These are phyloP conservation scores for Aspergillus japonicus DNA, from an alignment of 2,329 filamentous ascomycete genomes.

Conservation along the genomic window DNA sequence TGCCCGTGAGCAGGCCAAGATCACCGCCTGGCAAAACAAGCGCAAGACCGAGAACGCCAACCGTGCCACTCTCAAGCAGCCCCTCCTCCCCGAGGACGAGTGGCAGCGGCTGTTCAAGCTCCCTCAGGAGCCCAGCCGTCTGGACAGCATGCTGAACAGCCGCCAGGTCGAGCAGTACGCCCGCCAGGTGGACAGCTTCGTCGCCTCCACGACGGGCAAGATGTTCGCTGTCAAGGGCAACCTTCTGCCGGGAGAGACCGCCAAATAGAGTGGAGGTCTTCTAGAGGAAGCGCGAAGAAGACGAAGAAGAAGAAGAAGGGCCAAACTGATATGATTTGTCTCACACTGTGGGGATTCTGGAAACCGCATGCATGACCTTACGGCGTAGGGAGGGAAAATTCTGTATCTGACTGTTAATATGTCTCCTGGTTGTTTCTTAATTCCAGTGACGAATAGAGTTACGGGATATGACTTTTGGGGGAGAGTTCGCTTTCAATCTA, in stretches of 20 bases:
- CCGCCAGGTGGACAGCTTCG: constrained; percentile 94
- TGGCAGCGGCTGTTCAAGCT: constrained; percentile 99
- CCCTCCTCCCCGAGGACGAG: constrained; percentile 89
- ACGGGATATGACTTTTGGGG: constrained; percentile 20
- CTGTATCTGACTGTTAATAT: constrained; percentile 41
- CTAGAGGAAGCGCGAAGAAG: constrained; percentile 17
- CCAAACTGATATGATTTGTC: constrained; percentile 14
- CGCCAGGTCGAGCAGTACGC: constrained; percentile 98
- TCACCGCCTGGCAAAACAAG: constrained; percentile 94
- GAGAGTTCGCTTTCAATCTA: not conserved
- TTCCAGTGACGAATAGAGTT: constrained; percentile 32
- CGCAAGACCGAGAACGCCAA: constrained; percentile 92
- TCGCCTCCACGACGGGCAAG: constrained; percentile 86
- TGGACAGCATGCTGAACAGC: constrained; percentile 92
- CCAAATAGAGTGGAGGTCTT: constrained; percentile 30
- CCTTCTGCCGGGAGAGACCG: constrained; percentile 57
- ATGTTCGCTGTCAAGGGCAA: constrained; percentile 92
- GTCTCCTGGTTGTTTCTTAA: constrained; percentile 33
- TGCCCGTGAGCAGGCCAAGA: constrained; percentile 92
- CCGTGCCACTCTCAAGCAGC: constrained; percentile 80
- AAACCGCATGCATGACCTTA: constrained; percentile 46
- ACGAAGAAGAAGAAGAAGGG: constrained; percentile 10
- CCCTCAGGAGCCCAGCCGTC: constrained; percentile 84
- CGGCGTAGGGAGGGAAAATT: constrained; percentile 45
- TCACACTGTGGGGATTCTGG: constrained; percentile 29